A percentile compares a stretch with the other conserved stretches of the same genome.
Evolutionary conservation across 1,284 basidiomycete genomes (phyloP).

Genomic region (Irpex rosettiformis): DNA sequence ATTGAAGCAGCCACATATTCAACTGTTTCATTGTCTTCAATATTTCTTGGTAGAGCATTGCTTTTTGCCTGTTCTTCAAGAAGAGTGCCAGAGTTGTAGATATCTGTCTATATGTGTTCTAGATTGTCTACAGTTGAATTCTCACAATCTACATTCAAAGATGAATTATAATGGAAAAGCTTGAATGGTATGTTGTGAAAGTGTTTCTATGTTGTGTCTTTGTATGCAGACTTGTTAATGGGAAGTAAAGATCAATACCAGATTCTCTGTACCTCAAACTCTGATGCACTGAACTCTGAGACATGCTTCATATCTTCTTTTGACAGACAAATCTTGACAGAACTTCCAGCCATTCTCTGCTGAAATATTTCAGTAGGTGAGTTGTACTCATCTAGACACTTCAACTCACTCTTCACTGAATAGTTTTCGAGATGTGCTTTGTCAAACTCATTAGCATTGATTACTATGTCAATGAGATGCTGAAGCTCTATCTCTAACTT

Average conservation of each 20-base stretch:
- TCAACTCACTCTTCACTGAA: constrained; percentile 9
- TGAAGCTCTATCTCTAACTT: constrained; percentile 18
- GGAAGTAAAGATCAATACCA: constrained; percentile 12
- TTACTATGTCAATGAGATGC: constrained; percentile 18
- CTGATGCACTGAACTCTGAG: constrained; percentile 5
- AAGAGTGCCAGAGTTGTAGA: constrained; percentile 17
- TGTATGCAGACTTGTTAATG: constrained; percentile 15
- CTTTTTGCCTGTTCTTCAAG: constrained; percentile 16
- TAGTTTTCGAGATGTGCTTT: constrained; percentile 15
- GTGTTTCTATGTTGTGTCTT: background rate
- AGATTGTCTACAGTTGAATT: background rate
- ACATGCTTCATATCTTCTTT: background rate
- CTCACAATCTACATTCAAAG: too few species aligned
- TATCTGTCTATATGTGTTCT: constrained; percentile 9
- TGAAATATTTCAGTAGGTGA: background rate
- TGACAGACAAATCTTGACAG: constrained; percentile 18
- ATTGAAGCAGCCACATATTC: constrained; percentile 12
- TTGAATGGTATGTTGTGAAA: constrained; percentile 13
- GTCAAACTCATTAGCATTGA: constrained; percentile 18
- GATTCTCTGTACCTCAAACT: constrained; percentile 12
- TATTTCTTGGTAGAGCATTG: constrained; percentile 7
- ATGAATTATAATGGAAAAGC: too few species aligned
- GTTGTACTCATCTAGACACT: constrained; percentile 7
- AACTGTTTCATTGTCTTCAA: constrained; percentile 5
- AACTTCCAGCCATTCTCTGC: constrained; percentile 15